Evolutionary conservation across 371 early-diverging fungal species (phyloP).

Genomic region (Mortierella sp.): DNA sequence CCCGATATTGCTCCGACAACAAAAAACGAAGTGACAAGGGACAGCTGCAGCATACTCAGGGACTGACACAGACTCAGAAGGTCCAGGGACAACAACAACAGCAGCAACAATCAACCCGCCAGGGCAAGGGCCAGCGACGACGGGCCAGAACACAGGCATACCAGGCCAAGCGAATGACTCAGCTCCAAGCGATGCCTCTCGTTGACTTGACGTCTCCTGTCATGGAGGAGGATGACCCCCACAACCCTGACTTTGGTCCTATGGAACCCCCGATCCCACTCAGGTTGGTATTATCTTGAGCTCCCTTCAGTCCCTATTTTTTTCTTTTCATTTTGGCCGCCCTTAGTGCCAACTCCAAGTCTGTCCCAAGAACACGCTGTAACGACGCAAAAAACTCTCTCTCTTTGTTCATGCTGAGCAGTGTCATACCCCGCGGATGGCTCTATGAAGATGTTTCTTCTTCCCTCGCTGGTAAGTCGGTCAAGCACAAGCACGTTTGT

Average conservation of each 20-base stretch:
- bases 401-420: constrained; percentile 40
- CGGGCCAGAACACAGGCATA: constrained; percentile 33
- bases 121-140: constrained; percentile 36
- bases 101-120: constrained; percentile 16
- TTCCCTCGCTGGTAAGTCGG: constrained; percentile 37
- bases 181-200: constrained; percentile 29
- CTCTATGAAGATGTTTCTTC: constrained; percentile 48
- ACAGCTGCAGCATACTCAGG: constrained; percentile 1
- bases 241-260: constrained; percentile 34
- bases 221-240: constrained; percentile 50
- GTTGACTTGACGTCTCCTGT: constrained; percentile 51
- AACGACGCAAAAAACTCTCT: constrained; percentile 40
- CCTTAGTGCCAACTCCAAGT: neutral
- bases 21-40: constrained; percentile 12
- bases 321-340: neutral
- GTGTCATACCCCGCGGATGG: constrained; percentile 58
- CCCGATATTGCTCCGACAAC: constrained; percentile 8
- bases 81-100: neutral
- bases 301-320: neutral
- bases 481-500: constrained; percentile 16
- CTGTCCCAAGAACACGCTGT: constrained; percentile 27
- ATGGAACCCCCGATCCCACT: constrained; percentile 62
- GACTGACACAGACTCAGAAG: neutral
- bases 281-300: constrained; percentile 40
- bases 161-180: constrained; percentile 40